Evolutionary conservation across 108 stramenopile species (phyloP), one percentile per base, ranked within the genome.

Genomic region (Thalassiosira profunda): DNA sequence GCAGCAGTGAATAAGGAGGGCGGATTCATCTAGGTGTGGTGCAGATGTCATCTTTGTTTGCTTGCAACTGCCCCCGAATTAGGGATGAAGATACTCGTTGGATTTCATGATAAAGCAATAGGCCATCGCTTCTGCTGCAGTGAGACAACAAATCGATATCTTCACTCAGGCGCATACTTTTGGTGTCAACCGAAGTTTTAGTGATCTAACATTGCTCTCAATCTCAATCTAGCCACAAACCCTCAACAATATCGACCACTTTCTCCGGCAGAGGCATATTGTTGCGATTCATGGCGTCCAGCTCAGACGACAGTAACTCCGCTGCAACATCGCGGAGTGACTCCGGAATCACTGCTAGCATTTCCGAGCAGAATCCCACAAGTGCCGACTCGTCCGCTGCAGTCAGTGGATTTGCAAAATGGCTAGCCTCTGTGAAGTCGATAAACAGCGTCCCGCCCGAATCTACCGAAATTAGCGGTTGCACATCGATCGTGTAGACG

Each of bases 381-480:
- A 87, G 12, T 7, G 80, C 63, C 20, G 53, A 29, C 21, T 38
- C 53, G 68, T 87, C 76, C 26, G 69, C 20, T 24, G 73, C 35
- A 33, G 71, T 31, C 2, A 45, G 10, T 0, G 59, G 51, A 11
- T 20, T 15, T 0, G 47, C 35, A 11, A 87, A 29, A 43, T 49
- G 35, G 30, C 69, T 76, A 11, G 89, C 89, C 64, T 91, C 86
- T 26, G 84, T 91, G 79, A 91, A 82, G 58, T 91, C 89, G 59
- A 91, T 91, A 47, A 91, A 86, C 5, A 91, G 12, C 10, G 82
- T 67, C 10, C 73, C 53, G 3, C 89, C 89, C 21, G 86, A 82
- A 5, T 71, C 54, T 43, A 44, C 47, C 0, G 75, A 68, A 30
- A 91, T 82, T 41, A 91, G 74, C 8, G 83, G 74, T 44, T 91